Base-by-base conservation (phyloP, 768 basidiomycete species). In the Hericium erinaceus region DNA sequence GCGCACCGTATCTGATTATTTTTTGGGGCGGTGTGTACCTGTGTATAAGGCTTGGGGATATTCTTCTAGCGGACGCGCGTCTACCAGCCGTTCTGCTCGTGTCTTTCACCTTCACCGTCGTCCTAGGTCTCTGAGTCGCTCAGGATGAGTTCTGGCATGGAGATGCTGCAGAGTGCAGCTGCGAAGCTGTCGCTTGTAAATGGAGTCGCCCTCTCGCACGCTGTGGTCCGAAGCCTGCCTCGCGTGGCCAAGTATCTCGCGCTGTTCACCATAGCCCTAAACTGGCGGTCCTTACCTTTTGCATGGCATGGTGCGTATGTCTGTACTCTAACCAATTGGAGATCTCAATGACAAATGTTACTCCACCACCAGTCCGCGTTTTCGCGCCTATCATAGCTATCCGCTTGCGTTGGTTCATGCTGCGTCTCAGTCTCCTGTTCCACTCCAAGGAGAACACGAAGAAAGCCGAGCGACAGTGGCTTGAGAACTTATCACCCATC, bases 401-500 rank as follows among this genome's bases (percentile, higher is more conserved):
- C 13, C 55, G 60, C 28, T 48, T 48, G 40, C 55, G 24, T 1
- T 49, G 44, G 18, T 51, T 39, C 38, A 18, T 53, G 9, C 51
- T 53, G 3, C 62, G 62, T 12, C 22, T 61, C 7, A 46, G 40
- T 26, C 52, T 56, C 6, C 38, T 48, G 7, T 58, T 52, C 20
- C 26, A 55, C 26, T 61, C 62, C 13, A 46, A 52, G 20, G 22
- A 53, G 9, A 38, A 51, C 11, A 39, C 49, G 9, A 48, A 57
- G 13, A 52, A 48, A 1, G 60, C 55, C 0, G 41, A 52, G 38
- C 38, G 39, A 39, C 41, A 50, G 38, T 61, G 49, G 38, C 50
- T 58, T 16, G 63, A 64, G 10, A 24, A 37, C 20, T 53, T 65
- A 10, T 64, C 64, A 3, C 65, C 63, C 9, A 54, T 64, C 11